phyloP scores from a whole-genome alignment of 108 stramenopile species.

The Epipyxis sp. region DNA sequence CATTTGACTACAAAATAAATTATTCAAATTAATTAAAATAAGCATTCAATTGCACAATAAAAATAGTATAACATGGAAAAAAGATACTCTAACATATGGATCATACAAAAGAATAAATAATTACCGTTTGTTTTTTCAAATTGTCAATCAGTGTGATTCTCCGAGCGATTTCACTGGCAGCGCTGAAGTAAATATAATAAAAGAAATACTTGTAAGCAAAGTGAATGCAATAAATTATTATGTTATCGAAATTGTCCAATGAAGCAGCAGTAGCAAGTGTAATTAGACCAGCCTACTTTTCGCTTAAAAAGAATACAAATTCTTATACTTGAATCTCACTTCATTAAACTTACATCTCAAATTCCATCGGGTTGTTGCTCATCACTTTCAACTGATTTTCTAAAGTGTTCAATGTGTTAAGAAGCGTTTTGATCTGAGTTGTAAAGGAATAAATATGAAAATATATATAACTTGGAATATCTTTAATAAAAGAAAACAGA shows the following conservation, averaged over 20 bases:
- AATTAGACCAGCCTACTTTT: not conserved
- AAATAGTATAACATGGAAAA: not conserved
- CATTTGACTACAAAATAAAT: not conserved
- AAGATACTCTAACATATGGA: not conserved
- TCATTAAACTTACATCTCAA: not conserved
- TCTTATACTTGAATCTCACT: no score
- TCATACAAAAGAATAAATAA: not conserved
- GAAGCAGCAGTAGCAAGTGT: not conserved
- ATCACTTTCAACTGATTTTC: not conserved
- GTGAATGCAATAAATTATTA: not conserved
- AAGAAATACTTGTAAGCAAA: not conserved
- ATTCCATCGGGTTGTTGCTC: not conserved
- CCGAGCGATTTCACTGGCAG: not conserved
- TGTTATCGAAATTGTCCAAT: not conserved
- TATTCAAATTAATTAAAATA: not conserved
- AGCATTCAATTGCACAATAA: not conserved
- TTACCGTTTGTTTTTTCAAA: conserved; percentile 6
- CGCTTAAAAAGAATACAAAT: no score
- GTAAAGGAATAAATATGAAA: not conserved
- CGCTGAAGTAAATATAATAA: not conserved
- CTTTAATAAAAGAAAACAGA: not conserved
- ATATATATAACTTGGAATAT: not conserved
- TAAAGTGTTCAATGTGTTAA: not conserved
- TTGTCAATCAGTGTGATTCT: not conserved
- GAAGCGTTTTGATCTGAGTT: not conserved